Base-by-base conservation (phyloP, 140 eudicot genomes). In the Bidens hawaiensis region DNA sequence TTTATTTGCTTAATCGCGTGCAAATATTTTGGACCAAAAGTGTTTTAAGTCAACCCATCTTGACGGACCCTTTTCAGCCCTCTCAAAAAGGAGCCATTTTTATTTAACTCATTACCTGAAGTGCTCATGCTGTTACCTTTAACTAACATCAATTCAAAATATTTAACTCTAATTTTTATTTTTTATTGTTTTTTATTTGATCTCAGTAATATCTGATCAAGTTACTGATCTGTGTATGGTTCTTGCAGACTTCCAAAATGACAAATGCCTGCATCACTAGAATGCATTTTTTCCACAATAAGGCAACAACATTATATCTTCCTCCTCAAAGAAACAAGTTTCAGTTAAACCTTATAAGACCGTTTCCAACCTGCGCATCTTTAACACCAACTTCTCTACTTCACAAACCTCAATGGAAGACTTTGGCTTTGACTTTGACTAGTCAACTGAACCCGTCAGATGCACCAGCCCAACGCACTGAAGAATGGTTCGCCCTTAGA, bases 401-500 rank as follows among this genome's bases (percentile, higher is more conserved):
- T 21, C 33, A 74, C 78, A 67, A 54, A 34, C 77, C 68, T 3
- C 61, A 87, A 21, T 41, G 76, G 61, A 27, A 76, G 30, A 68
- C 64, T 1, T 60, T n/a, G n/a, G n/a, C n/a, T n/a, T n/a, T 76
- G 17, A 68, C 64, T 2, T 67, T 76, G 61, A 71, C 71, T 47
- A 81, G 79, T 26, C 82, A 55, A 21, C 76, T 83, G 26, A 70
- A 77, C 36, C 75, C 83, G 38, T 67, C 94, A 24, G 79, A 56
- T 45, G 79, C 94, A 31, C 93, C 95, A 10, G 50, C 65, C 19
- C 97, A 89, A 61, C 82, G 93, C 14, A 83, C 97, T 2, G 89
- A 86, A 0, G 97, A 86, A 70, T 89, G 97, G 97, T 89, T 86
- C 64, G 94, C 90, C 58, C 88, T 90, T 25, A 90, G 97, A 17